Evolutionary conservation across 2,329 filamentous ascomycete genomes (phyloP).

Genomic region (Aspergillus sojae): DNA sequence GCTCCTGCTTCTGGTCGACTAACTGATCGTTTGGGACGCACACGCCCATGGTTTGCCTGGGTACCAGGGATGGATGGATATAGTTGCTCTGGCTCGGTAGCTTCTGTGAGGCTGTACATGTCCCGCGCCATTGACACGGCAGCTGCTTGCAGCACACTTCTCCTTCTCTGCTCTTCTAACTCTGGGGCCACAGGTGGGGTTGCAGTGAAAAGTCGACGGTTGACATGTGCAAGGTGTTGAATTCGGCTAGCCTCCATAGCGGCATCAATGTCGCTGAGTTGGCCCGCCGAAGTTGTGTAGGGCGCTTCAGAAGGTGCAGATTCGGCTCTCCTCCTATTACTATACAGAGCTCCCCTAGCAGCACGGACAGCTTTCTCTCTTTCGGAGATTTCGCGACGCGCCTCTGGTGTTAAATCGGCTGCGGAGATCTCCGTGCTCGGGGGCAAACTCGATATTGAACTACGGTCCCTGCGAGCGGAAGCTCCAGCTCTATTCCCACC

Average conservation of each 20-base stretch:
- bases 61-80: conserved; percentile 30
- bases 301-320: conserved; percentile 65
- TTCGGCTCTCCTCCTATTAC: conserved; percentile 62
- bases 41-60: conserved; percentile 38
- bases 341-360: conserved; percentile 74
- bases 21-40: conserved; percentile 35
- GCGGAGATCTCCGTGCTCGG: conserved; percentile 54
- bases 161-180: conserved; percentile 71
- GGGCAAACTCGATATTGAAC: conserved; percentile 17
- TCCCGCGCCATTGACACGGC: conserved; percentile 87
- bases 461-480: conserved; percentile 53
- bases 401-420: conserved; percentile 66
- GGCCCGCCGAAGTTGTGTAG: conserved; percentile 68
- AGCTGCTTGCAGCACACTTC: conserved; percentile 75
- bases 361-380: conserved; percentile 70
- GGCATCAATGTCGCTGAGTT: conserved; percentile 47
- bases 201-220: conserved; percentile 78
- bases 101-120: conserved; percentile 70
- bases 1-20: conserved; percentile 27
- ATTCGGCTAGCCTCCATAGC: conserved; percentile 62
- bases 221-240: conserved; percentile 66
- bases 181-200: conserved; percentile 72
- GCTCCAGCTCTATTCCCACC: conserved; percentile 76
- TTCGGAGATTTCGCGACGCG: conserved; percentile 44
- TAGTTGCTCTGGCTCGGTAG: conserved; percentile 28